A percentile compares a stretch with the other conserved stretches of the same genome.
Conservation (phyloP, 768 basidiomycete genomes). For the Russula compacta region DNA sequence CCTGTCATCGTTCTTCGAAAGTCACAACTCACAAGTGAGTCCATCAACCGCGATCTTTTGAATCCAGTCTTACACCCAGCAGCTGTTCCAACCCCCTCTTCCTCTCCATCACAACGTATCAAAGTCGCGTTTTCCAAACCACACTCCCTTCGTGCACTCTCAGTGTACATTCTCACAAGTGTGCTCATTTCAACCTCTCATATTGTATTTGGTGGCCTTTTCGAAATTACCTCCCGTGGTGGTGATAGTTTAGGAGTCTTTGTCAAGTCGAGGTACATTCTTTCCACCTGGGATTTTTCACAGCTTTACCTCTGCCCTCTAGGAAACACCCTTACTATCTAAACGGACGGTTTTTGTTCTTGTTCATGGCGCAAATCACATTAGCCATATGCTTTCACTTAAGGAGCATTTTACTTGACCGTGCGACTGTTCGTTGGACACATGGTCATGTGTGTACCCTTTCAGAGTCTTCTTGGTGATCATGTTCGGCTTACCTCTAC, state of each 20-base stretch:
- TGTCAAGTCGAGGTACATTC: conserved; percentile 53
- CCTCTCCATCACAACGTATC: conserved; percentile 45
- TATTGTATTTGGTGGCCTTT: conserved; percentile 29
- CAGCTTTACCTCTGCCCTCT: background rate
- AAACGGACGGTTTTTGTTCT: conserved; percentile 57
- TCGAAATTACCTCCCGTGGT: conserved; percentile 25
- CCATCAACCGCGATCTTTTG: background rate
- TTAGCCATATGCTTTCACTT: conserved; percentile 41
- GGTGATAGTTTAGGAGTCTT: conserved; percentile 43
- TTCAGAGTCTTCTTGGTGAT: background rate
- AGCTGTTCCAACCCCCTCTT: conserved; percentile 41
- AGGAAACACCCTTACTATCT: conserved; percentile 72
- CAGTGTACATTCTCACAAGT: conserved; percentile 41
- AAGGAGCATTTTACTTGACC: conserved; percentile 55
- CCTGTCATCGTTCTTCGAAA: conserved; percentile 54
- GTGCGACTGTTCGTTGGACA: conserved; percentile 35
- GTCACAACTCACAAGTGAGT: conserved; percentile 48
- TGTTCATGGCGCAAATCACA: conserved; percentile 44
- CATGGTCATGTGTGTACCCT: background rate
- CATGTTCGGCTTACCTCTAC: background rate
- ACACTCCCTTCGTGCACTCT: conserved; percentile 37
- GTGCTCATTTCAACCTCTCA: conserved; percentile 37
- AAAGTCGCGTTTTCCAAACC: conserved; percentile 38
- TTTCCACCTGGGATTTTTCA: background rate
- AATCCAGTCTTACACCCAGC: background rate